A percentile compares a stretch with the other conserved stretches of the same genome.
phyloP scores from a whole-genome alignment of 495 filamentous ascomycete species.

The Cladorrhinum samala region DNA sequence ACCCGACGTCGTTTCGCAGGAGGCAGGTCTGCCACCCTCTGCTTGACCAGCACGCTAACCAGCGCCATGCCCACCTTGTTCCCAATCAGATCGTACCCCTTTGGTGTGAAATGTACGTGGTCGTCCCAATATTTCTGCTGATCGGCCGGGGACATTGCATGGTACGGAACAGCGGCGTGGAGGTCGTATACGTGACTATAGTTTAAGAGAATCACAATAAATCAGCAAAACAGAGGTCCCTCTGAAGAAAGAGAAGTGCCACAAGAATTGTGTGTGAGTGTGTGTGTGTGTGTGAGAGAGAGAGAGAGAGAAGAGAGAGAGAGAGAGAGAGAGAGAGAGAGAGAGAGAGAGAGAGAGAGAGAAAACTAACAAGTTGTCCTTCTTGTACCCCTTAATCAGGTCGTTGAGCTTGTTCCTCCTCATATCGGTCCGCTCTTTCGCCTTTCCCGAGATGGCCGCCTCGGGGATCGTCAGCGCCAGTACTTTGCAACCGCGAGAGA shows the following conservation, averaged over 20 bases:
- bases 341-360: too few relatives aligned
- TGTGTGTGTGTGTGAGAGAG: too few relatives aligned
- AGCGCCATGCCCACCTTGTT: constrained; percentile 44
- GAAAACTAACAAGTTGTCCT: constrained; percentile 40
- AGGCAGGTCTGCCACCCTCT: constrained; percentile 23
- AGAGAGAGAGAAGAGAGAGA: too few relatives aligned
- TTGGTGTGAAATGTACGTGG: constrained; percentile 52
- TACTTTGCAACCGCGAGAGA: constrained; percentile 44
- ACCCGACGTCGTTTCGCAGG: constrained; percentile 25
- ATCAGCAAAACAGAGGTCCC: neutral
- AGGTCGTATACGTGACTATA: constrained; percentile 50
- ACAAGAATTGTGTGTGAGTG: too few relatives aligned
- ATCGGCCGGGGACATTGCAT: constrained; percentile 37
- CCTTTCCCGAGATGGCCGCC: constrained; percentile 18
- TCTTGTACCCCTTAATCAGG: constrained; percentile 41
- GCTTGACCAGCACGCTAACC: constrained; percentile 34
- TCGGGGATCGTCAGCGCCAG: constrained; percentile 58
- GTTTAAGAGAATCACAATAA: neutral
- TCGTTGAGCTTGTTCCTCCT: constrained; percentile 46
- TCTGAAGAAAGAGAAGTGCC: too few relatives aligned
- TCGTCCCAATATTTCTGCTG: constrained; percentile 52
- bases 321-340: too few relatives aligned
- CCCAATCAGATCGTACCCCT: constrained; percentile 56
- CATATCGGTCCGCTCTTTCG: constrained; percentile 24
- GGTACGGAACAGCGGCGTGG: constrained; percentile 45